Percentiles rank a stretch among this genome's conserved stretches.
Conservation (phyloP, 768 basidiomycete species). For the Mycena floridula region DNA sequence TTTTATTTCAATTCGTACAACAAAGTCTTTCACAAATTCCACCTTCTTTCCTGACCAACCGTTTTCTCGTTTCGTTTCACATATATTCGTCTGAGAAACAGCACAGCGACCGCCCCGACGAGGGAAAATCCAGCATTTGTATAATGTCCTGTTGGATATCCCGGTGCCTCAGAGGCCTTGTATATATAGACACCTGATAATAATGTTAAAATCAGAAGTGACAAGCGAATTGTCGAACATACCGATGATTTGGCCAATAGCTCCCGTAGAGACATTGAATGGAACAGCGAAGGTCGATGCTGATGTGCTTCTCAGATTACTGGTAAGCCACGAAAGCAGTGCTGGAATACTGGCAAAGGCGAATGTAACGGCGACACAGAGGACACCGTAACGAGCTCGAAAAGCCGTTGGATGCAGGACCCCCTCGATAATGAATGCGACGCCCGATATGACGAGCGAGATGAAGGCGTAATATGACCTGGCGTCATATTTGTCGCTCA, state of each 20-base stretch:
- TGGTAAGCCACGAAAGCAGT: slow-evolving; percentile 28
- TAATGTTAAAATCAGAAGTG: background rate
- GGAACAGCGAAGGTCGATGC: slow-evolving; percentile 24
- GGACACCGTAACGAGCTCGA: slow-evolving; percentile 22
- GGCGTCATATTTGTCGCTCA: slow-evolving; percentile 16
- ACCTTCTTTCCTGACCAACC: too few relatives aligned
- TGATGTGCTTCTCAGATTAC: slow-evolving; percentile 23
- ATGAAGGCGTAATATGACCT: slow-evolving; percentile 1
- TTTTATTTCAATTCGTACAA: too few relatives aligned
- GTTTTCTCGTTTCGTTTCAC: slow-evolving; percentile 3
- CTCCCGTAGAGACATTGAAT: slow-evolving; percentile 26
- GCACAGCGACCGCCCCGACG: slow-evolving; percentile 5
- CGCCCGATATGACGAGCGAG: slow-evolving; percentile 13
- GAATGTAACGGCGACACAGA: slow-evolving; percentile 24
- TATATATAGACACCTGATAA: slow-evolving; percentile 18
- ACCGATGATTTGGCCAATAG: slow-evolving; percentile 29
- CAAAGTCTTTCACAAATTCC: too few relatives aligned
- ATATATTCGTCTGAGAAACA: slow-evolving; percentile 3
- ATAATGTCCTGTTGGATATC: slow-evolving; percentile 29
- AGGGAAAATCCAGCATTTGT: slow-evolving; percentile 25
- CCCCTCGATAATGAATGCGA: slow-evolving; percentile 4
- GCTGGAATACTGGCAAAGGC: slow-evolving; percentile 27
- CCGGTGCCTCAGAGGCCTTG: slow-evolving; percentile 19
- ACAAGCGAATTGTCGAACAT: slow-evolving; percentile 6
- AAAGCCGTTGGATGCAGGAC: slow-evolving; percentile 4